A percentile compares a stretch with the other conserved stretches of the same genome.
Evolutionary conservation across 176 grass and related monocot species (phyloP).

Genomic region (Cenchrus americanus): DNA sequence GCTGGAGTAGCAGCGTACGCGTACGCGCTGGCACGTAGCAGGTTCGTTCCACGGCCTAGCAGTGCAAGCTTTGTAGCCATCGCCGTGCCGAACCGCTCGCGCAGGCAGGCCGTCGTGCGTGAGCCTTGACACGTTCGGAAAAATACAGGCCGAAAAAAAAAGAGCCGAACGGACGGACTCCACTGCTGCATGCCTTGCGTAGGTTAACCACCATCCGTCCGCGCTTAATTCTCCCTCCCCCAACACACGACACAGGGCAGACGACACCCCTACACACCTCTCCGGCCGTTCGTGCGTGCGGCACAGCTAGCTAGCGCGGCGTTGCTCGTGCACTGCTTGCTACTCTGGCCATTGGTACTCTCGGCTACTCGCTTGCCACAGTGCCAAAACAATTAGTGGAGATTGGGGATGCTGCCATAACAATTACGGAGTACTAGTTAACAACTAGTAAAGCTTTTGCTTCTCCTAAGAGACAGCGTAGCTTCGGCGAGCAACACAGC

Average conservation of each 20-base stretch:
- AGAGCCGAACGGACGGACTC: too few species aligned
- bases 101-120: too few species aligned
- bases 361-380: background rate
- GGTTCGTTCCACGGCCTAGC: too few species aligned
- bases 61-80: background rate
- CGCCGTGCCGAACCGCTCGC: background rate
- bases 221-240: background rate
- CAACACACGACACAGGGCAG: too few species aligned
- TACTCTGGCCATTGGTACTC: background rate
- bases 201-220: conserved; percentile 15
- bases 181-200: background rate
- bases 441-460: too few species aligned
- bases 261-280: too few species aligned
- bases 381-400: background rate
- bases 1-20: background rate
- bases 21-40: background rate
- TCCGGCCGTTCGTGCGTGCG: too few species aligned
- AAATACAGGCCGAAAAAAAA: too few species aligned
- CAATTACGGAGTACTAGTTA: background rate
- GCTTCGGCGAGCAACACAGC: too few species aligned
- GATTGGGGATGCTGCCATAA: background rate
- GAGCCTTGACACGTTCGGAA: too few species aligned
- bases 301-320: too few species aligned
- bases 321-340: background rate
- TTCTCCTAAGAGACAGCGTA: too few species aligned